phyloP scores from a whole-genome alignment of 2,329 filamentous ascomycete species.

The Aureobasidium sp. region DNA sequence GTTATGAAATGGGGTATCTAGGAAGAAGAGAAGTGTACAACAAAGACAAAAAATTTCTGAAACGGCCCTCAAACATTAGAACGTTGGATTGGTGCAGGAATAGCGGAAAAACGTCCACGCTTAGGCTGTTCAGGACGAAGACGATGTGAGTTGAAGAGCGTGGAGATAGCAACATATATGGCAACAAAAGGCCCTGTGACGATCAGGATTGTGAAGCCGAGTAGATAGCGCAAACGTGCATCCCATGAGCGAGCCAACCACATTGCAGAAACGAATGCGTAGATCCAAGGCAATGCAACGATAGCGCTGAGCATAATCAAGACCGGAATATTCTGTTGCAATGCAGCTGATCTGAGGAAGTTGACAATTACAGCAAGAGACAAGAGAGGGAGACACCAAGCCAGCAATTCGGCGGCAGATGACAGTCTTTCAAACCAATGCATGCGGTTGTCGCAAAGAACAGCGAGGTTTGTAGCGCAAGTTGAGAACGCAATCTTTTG shows the following conservation, averaged over 20 bases:
- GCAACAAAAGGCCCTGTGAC: conserved; percentile 35
- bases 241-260: conserved; percentile 23
- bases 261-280: conserved; percentile 23
- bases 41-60: neutral
- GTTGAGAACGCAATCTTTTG: conserved; percentile 44
- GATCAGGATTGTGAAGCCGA: conserved; percentile 24
- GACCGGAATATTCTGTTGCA: neutral
- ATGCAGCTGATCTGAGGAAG: conserved; percentile 20
- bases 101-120: neutral
- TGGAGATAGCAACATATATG: conserved; percentile 36
- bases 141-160: conserved; percentile 34
- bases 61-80: neutral
- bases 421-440: conserved; percentile 38
- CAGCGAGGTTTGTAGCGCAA: conserved; percentile 43
- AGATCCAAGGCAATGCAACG: conserved; percentile 25
- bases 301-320: conserved; percentile 21
- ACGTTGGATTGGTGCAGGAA: neutral
- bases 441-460: conserved; percentile 39
- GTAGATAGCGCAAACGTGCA: conserved; percentile 24
- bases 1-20: neutral
- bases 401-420: conserved; percentile 39
- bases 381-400: conserved; percentile 27
- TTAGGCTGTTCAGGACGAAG: neutral
- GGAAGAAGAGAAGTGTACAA: neutral
- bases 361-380: conserved; percentile 21